Conservation (phyloP, 2,329 filamentous ascomycete genomes). For the Aspergillus versicolor region DNA sequence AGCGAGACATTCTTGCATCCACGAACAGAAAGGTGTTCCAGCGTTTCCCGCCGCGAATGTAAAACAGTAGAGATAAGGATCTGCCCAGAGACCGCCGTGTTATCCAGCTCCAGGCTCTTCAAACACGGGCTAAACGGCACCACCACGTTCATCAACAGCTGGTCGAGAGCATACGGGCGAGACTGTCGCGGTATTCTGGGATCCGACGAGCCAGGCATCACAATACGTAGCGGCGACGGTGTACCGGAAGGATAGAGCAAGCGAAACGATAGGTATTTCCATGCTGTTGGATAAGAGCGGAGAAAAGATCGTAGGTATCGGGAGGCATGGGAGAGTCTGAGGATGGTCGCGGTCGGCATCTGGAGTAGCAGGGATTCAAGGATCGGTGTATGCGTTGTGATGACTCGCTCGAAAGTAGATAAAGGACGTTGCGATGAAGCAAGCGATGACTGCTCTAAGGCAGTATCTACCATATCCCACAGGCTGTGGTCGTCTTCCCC, state of each 20-base stretch:
- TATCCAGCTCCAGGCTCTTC: conserved; percentile 59
- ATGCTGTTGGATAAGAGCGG: conserved; percentile 58
- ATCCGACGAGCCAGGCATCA: conserved; percentile 33
- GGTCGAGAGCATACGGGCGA: conserved; percentile 59
- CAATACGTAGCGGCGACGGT: conserved; percentile 30
- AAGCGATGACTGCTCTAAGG: conserved; percentile 21
- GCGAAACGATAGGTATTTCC: conserved; percentile 61
- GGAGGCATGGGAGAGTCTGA: conserved; percentile 60
- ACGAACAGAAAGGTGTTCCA: conserved; percentile 60
- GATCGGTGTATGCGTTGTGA: conserved; percentile 58
- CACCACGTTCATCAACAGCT: conserved; percentile 56
- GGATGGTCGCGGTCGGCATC: conserved; percentile 55
- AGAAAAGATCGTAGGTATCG: conserved; percentile 55
- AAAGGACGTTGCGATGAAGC: conserved; percentile 31
- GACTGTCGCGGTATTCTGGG: conserved; percentile 47
- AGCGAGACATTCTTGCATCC: conserved; percentile 65
- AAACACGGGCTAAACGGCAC: conserved; percentile 57
- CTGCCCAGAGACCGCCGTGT: conserved; percentile 59
- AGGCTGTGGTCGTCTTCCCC: conserved; percentile 15
- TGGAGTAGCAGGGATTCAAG: conserved; percentile 60
- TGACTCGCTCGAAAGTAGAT: conserved; percentile 54
- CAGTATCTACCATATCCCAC: conserved; percentile 25
- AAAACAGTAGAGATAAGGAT: conserved; percentile 57
- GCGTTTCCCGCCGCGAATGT: conserved; percentile 52
- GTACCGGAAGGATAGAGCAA: conserved; percentile 45